Conservation (phyloP, 2,329 filamentous ascomycete species). For the Nothopassalora personata region DNA sequence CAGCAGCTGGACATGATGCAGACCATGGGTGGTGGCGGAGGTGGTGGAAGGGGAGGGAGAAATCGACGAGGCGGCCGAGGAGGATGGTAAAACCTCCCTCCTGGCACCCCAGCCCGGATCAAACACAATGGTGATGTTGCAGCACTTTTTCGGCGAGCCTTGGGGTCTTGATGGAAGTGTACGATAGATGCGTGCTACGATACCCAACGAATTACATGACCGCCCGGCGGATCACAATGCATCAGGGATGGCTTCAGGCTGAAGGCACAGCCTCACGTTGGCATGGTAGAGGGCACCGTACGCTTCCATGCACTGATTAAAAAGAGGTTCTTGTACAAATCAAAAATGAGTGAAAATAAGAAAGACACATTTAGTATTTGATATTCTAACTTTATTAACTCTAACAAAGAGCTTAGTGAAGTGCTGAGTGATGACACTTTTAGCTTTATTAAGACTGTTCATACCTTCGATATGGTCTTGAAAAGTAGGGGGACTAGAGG, state of each 20-base stretch:
- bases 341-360: no score
- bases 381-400: no score
- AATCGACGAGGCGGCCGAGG: conserved; percentile 16
- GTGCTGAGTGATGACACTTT: no score
- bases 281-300: no score
- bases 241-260: not conserved
- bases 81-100: not conserved
- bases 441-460: no score
- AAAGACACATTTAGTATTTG: no score
- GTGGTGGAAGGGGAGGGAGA: conserved; percentile 28
- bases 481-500: no score
- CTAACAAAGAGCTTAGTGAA: no score
- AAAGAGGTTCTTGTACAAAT: no score
- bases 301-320: no score
- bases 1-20: conserved; percentile 35
- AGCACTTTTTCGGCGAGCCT: not conserved
- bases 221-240: not conserved
- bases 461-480: no score
- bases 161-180: not conserved
- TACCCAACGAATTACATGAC: not conserved
- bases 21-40: conserved; percentile 23
- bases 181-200: not conserved
- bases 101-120: not conserved
- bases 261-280: no score
- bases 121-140: not conserved